Evolutionary conservation across 805 yeast genomes (phyloP).

Genomic region (Candida verbasci): DNA sequence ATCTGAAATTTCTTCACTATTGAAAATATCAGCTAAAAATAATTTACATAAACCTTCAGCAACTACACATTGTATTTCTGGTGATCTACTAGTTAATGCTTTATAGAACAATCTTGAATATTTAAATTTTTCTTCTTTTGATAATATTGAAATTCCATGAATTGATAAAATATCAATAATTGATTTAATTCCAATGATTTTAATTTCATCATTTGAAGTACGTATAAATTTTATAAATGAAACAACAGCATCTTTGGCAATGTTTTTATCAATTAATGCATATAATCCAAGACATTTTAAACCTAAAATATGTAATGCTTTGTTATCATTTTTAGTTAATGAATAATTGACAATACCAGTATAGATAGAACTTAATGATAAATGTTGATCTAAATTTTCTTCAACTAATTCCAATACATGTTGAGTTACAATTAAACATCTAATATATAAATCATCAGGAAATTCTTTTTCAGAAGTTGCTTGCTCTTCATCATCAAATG

Average conservation of each 20-base stretch:
- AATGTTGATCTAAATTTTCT: slow-evolving; percentile 60
- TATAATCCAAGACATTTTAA: slow-evolving; percentile 75
- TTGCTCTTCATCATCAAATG: slow-evolving; percentile 17
- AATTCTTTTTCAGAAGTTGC: slow-evolving; percentile 24
- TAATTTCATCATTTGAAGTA: slow-evolving; percentile 59
- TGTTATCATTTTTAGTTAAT: slow-evolving; percentile 45
- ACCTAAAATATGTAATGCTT: slow-evolving; percentile 59
- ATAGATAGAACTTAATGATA: slow-evolving; percentile 62
- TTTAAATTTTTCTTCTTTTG: slow-evolving; percentile 5
- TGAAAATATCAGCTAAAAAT: slow-evolving; percentile 69
- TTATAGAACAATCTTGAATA: slow-evolving; percentile 60
- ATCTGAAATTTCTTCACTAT: slow-evolving; percentile 30
- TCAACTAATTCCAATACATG: slow-evolving; percentile 65
- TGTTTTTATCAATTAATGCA: slow-evolving; percentile 59
- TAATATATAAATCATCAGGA: slow-evolving; percentile 46
- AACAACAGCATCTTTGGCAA: slow-evolving; percentile 64
- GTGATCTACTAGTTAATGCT: slow-evolving; percentile 55
- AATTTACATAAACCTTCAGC: slow-evolving; percentile 87
- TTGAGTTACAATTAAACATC: slow-evolving; percentile 65
- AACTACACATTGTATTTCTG: slow-evolving; percentile 69
- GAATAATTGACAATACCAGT: slow-evolving; percentile 81
- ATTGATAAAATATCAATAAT: slow-evolving; percentile 75
- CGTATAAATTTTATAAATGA: slow-evolving; percentile 65
- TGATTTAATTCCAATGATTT: slow-evolving; percentile 59
- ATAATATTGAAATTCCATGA: slow-evolving; percentile 52